Evolutionary conservation across 768 basidiomycete genomes (phyloP).

Genomic region (Pluteus cervinus): DNA sequence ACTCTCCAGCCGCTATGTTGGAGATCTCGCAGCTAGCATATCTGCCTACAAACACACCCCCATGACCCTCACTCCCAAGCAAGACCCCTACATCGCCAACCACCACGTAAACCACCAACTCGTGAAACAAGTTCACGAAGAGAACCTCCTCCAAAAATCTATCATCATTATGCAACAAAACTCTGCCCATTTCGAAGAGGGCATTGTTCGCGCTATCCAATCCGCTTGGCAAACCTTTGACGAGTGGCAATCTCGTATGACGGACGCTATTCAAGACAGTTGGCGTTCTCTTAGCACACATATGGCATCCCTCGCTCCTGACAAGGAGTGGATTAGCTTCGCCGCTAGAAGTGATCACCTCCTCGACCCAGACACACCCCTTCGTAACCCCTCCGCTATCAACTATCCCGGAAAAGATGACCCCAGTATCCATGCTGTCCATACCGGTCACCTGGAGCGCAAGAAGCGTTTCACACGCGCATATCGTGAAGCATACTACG

Average conservation of each 20-base stretch:
- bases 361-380: constrained; percentile 93
- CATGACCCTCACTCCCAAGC: constrained; percentile 70
- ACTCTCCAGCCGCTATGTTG: constrained; percentile 74
- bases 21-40: constrained; percentile 82
- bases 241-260: constrained; percentile 87
- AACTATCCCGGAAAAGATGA: constrained; percentile 90
- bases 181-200: constrained; percentile 94
- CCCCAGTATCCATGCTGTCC: constrained; percentile 76
- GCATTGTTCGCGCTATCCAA: constrained; percentile 91
- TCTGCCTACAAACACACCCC: constrained; percentile 96
- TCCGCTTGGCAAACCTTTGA: constrained; percentile 97
- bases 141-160: constrained; percentile 95
- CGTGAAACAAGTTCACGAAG: constrained; percentile 90
- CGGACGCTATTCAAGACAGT: constrained; percentile 63
- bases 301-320: constrained; percentile 77
- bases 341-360: constrained; percentile 91
- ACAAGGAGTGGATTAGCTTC: constrained; percentile 95
- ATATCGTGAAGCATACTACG: constrained; percentile 83
- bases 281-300: constrained; percentile 64
- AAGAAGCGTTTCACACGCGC: constrained; percentile 92
- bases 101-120: constrained; percentile 72
- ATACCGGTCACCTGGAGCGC: constrained; percentile 86
- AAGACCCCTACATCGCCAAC: constrained; percentile 79
- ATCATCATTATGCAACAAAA: constrained; percentile 99
- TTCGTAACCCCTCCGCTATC: constrained; percentile 72